Conservation (phyloP, 2,329 filamentous ascomycete species). For the Microsporum ferrugineum region DNA sequence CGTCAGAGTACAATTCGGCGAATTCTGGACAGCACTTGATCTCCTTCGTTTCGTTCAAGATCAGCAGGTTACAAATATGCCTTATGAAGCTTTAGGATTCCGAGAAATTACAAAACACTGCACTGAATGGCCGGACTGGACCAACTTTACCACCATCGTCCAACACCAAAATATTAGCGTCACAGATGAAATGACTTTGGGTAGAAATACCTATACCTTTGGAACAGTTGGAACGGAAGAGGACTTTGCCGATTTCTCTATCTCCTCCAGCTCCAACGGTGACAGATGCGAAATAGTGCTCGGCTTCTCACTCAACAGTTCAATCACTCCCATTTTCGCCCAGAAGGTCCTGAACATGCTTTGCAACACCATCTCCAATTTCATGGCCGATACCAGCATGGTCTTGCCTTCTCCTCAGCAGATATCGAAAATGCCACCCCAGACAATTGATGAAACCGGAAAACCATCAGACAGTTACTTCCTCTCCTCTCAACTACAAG, state of each 20-base stretch:
- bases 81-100: conserved; percentile 46
- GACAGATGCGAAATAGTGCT: conserved; percentile 27
- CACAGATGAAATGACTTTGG: conserved; percentile 28
- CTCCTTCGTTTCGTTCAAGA: conserved; percentile 45
- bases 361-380: conserved; percentile 28
- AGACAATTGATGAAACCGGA: conserved; percentile 18
- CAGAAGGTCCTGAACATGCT: conserved; percentile 30
- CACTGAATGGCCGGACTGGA: conserved; percentile 33
- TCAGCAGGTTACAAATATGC: conserved; percentile 47
- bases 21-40: conserved; percentile 42
- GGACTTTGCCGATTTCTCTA: conserved; percentile 31
- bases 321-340: conserved; percentile 25
- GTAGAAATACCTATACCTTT: conserved; percentile 29
- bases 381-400: conserved; percentile 27
- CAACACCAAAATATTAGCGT: conserved; percentile 31
- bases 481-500: conserved; percentile 28
- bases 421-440: conserved; percentile 25
- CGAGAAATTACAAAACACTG: conserved; percentile 40
- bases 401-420: conserved; percentile 23
- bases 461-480: conserved; percentile 22
- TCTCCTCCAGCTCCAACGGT: conserved; percentile 28
- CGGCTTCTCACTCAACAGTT: conserved; percentile 29
- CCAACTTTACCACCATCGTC: conserved; percentile 32
- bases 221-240: conserved; percentile 31
- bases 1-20: conserved; percentile 46